Conservation (phyloP, 2,329 filamentous ascomycete species). For the Colletotrichum filicis region DNA sequence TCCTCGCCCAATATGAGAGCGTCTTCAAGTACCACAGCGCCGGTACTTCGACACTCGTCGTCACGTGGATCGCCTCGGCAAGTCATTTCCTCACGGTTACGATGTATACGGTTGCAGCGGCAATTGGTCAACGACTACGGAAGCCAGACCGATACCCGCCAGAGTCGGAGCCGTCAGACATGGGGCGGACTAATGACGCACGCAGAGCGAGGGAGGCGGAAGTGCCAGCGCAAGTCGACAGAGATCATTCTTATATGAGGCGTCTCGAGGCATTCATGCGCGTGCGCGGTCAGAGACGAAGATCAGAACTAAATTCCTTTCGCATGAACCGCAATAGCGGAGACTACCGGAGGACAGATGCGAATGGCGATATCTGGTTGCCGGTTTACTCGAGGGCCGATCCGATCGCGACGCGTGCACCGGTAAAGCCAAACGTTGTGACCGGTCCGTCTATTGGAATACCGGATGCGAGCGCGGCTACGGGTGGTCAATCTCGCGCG, state of each 20-base stretch:
- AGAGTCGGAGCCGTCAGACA: neutral
- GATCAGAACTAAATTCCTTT: neutral
- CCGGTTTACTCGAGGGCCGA: slow-evolving; percentile 27
- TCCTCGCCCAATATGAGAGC: neutral
- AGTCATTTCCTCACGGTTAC: neutral
- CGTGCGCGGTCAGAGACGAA: no score
- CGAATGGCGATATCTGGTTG: slow-evolving; percentile 4
- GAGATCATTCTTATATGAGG: neutral
- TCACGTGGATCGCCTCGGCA: slow-evolving; percentile 20
- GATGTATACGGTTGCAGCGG: neutral
- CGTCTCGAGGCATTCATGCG: neutral
- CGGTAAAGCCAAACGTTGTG: neutral
- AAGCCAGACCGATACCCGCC: slow-evolving; percentile 15
- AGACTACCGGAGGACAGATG: neutral
- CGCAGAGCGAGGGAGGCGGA: neutral
- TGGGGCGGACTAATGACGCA: neutral
- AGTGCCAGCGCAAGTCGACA: neutral
- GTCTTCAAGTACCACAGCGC: slow-evolving; percentile 12
- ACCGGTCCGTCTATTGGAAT: neutral
- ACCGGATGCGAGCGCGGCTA: neutral
- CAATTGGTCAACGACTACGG: slow-evolving; percentile 8
- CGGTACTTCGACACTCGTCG: neutral
- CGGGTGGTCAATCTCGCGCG: neutral
- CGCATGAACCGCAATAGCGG: neutral
- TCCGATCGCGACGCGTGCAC: neutral